phyloP scores from a whole-genome alignment of 139 green algal species.

The Chlorella sorokiniana region DNA sequence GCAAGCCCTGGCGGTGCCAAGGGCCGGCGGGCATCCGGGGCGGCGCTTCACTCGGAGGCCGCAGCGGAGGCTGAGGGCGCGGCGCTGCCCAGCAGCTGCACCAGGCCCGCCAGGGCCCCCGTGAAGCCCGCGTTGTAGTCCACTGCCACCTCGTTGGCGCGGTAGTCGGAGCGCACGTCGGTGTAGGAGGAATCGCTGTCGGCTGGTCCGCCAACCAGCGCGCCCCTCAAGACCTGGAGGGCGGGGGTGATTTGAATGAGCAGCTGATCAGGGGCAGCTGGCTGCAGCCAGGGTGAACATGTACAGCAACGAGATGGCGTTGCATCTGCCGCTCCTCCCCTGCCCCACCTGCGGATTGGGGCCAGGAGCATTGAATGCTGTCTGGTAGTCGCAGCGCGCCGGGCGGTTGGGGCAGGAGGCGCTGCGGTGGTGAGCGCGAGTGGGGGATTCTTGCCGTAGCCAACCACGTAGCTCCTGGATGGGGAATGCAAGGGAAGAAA shows the following conservation, averaged over 20 bases:
- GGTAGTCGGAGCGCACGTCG: constrained; percentile 45
- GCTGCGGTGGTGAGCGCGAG: constrained; percentile 49
- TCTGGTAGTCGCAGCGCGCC: constrained; percentile 47
- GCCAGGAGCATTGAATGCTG: constrained; percentile 37
- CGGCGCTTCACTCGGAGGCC: too few species aligned
- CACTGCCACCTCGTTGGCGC: constrained; percentile 32
- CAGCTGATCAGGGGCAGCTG: background rate
- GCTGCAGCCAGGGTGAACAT: background rate
- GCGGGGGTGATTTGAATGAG: background rate
- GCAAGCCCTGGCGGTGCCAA: too few species aligned
- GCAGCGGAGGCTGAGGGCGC: too few species aligned
- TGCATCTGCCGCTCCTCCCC: background rate
- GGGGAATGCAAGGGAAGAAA: background rate
- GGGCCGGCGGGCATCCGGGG: too few species aligned
- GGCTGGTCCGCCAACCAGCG: constrained; percentile 54
- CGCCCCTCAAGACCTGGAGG: constrained; percentile 38
- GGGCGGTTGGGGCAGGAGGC: constrained; percentile 53
- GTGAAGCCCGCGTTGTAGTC: constrained; percentile 63
- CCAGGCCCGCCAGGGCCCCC: constrained; percentile 38
- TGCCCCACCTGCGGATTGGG: constrained; percentile 46
- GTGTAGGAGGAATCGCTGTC: constrained; percentile 32
- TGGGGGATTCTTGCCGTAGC: constrained; percentile 50
- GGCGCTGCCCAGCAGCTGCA: constrained; percentile 37
- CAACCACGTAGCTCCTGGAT: constrained; percentile 53
- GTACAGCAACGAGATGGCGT: background rate